Conservation (phyloP, 257 asterid species). For the Fraxinus excelsior region DNA sequence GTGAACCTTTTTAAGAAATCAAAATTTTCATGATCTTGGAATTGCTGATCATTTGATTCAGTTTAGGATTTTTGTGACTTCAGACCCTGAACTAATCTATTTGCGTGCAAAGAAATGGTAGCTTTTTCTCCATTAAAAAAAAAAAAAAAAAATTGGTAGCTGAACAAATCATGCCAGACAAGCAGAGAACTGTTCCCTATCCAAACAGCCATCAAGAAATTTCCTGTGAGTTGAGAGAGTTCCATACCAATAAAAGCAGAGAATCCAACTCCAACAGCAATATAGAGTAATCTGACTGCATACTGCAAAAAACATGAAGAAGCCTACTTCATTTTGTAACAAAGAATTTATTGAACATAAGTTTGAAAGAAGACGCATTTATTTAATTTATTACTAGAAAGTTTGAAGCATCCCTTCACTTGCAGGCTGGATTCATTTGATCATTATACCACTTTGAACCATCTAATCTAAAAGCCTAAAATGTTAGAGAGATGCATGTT, state of each 20-base stretch:
- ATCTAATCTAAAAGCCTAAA: too few relatives aligned
- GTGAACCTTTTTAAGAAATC: not conserved
- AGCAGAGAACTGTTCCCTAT: too few relatives aligned
- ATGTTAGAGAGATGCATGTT: too few relatives aligned
- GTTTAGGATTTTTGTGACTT: not conserved
- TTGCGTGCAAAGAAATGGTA: not conserved
- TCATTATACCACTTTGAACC: too few relatives aligned
- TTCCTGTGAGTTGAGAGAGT: constrained; percentile 3
- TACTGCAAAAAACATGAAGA: constrained; percentile 32
- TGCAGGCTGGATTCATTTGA: too few relatives aligned
- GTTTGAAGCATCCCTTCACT: too few relatives aligned
- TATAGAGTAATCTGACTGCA: constrained; percentile 39
- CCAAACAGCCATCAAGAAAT: too few relatives aligned
- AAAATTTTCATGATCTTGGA: not conserved
- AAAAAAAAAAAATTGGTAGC: not conserved
- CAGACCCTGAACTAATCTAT: not conserved
- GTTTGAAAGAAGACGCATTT: too few relatives aligned
- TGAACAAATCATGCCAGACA: not conserved
- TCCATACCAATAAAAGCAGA: constrained; percentile 35
- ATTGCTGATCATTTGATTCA: not conserved
- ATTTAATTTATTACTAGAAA: too few relatives aligned
- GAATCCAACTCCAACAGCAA: constrained; percentile 38
- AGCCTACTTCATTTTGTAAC: not conserved
- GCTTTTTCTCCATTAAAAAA: not conserved
- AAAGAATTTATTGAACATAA: not conserved